Evolutionary conservation across 148 eudicot species (phyloP), one percentile per base, ranked within the genome.

Genomic region (Persicaria maculosa): DNA sequence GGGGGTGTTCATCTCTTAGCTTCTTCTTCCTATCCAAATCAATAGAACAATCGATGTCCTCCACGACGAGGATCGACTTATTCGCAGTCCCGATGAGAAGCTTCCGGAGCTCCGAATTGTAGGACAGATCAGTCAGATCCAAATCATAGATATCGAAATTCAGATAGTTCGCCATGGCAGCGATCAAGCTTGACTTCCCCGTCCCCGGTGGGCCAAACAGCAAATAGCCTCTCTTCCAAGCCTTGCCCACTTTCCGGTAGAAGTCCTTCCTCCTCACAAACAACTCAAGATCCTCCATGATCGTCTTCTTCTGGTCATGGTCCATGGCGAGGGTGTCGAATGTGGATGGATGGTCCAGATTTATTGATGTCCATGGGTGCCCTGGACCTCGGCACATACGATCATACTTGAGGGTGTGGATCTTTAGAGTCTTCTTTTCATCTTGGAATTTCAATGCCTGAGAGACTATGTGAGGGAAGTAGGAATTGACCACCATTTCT

Each of bases 281-380:
- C 76, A 48, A 72, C 44, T 78, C 74, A 1, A 81, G 50, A 68
- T 81, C 84, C 17, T 69, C 79, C 74, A 78, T 81, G 9, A 81
- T 68, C 53, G 44, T 68, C 64, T 46, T 55, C 74, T 81, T 81
- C 12, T 58, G 4, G 17, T 73, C 79, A 0, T 36, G 4, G 9
- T 80, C 83, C 77, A 80, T 80, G 0, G 77, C 83, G 58, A 80
- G 50, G 0, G 80, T 80, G 17, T 80, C 79, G 36, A 80, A 80
- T 2, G 83, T 80, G 14, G 87, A 62, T 1, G 87, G 87, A 73
- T 84, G 87, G 22, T 81, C 87, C 25, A 84, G 81, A 25, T 67
- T 84, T 0, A 84, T 47, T 1, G 87, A 77, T n/a, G 45, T 64
- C 87, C 87, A 81, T 4, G 73, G 57, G 50, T 79, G 9, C 11